phyloP scores from a whole-genome alignment of 352 stramenopile species.

The Globisporangium sylvaticum region DNA sequence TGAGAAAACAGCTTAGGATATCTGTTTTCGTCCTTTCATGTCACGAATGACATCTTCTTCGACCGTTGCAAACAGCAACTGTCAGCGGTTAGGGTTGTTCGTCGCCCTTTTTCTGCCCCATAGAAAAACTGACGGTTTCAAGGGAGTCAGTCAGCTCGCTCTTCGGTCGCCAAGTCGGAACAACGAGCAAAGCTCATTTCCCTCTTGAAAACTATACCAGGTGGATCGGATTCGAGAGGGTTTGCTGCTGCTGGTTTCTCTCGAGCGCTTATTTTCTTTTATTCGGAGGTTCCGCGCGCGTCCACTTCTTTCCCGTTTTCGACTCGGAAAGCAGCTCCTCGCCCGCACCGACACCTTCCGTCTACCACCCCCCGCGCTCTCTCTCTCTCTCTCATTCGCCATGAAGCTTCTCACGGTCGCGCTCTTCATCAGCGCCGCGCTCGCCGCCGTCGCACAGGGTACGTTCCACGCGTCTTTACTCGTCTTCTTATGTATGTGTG shows the following conservation, averaged over 20 bases:
- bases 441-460: constrained; percentile 19
- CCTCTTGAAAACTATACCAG: background rate
- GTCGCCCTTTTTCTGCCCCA: background rate
- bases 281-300: constrained; percentile 42
- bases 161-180: background rate
- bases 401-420: constrained; percentile 41
- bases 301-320: constrained; percentile 9
- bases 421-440: constrained; percentile 19
- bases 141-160: constrained; percentile 4
- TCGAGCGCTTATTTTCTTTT: constrained; percentile 21
- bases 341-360: background rate
- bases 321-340: constrained; percentile 6
- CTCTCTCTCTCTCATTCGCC: background rate
- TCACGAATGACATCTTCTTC: background rate
- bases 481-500: background rate
- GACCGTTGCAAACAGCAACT: background rate
- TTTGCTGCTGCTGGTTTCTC: background rate
- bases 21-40: background rate
- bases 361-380: constrained; percentile 6
- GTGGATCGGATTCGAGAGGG: background rate
- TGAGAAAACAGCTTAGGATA: background rate
- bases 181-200: background rate
- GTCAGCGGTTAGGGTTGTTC: background rate
- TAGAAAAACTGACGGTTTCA: background rate
- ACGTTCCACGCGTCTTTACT: background rate